Conservation (phyloP, 768 basidiomycete genomes). For the Rhodotorula kratochvilovae region DNA sequence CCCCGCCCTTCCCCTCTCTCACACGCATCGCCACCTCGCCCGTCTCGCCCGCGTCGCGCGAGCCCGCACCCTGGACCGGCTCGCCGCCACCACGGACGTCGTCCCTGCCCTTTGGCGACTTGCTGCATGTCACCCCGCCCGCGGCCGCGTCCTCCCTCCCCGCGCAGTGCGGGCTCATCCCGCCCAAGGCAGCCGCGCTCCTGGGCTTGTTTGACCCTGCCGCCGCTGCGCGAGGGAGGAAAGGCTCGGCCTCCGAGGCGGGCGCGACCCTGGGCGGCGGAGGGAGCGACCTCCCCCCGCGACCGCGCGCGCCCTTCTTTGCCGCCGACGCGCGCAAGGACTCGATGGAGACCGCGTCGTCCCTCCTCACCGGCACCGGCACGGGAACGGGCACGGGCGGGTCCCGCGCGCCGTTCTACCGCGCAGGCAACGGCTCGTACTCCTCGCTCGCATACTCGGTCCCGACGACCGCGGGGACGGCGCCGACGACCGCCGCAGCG, state of each 20-base stretch:
- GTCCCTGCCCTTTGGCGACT: slow-evolving; percentile 21
- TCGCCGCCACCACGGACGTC: slow-evolving; percentile 2
- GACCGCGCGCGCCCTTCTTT: background rate
- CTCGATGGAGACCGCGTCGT: background rate
- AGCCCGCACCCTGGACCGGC: background rate
- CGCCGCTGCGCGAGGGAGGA: background rate
- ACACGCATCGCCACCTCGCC: background rate
- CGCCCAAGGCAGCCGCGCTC: slow-evolving; percentile 26
- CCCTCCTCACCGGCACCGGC: background rate
- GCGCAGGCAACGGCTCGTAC: background rate
- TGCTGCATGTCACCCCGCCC: background rate
- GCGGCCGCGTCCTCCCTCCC: background rate
- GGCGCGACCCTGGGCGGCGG: too few species aligned
- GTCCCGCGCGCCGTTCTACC: background rate
- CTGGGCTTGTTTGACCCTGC: slow-evolving; percentile 25
- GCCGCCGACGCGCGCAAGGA: background rate
- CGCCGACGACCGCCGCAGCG: background rate
- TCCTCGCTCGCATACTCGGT: background rate
- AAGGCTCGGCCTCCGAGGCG: too few species aligned
- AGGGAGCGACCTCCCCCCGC: too few species aligned
- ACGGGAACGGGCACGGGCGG: background rate
- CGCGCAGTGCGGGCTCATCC: slow-evolving; percentile 1
- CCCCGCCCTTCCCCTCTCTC: background rate
- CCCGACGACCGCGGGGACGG: background rate
- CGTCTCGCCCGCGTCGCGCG: background rate